Evolutionary conservation across 306 rosid species (phyloP), one percentile per base, ranked within the genome.

Genomic region (Fragaria ananassa): DNA sequence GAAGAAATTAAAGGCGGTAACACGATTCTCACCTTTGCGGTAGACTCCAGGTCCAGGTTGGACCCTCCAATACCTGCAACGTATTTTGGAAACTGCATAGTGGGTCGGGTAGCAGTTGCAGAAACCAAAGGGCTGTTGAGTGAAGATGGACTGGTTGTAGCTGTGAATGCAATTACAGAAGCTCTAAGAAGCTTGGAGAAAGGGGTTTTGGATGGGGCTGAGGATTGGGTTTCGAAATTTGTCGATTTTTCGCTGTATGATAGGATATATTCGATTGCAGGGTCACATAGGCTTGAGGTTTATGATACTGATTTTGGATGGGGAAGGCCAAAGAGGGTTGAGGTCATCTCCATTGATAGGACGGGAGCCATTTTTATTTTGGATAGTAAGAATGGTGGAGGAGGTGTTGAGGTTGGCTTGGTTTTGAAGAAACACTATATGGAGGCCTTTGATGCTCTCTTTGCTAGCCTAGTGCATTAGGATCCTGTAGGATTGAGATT

Each of bases 291-390:
- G 42, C 70, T 85, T 65, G 81, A 47, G 63, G 21, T 79, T 60
- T 76, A 85, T 14, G 31, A 21, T 41, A 39, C 51, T 71, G 87
- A 85, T 51, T 87, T 87, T 69, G 87, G 89, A 15, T 83, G 87
- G 91, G 89, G 87, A 50, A 81, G 23, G 29, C 89, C 86, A 0
- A 68, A 5, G 64, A 87, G 79, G 70, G 70, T 78, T 34, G 84
- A 78, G 3, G 2, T 76, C 0, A 25, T 82, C 25, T 31, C 60
- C 3, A 78, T 85, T 42, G 71, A 56, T 19, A 12, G 3, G 31
- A 6, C 64, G 0, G 61, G 75, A 0, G 80, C 72, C 18, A 58
- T 75, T 34, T 50, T 42, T 14, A 8, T 78, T 5, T 39, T 15
- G 0, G 72, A 85, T 10, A 57, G 17, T 8, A 66, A 61, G 74